Conservation (phyloP, 192 early-diverging fungal species). For the Mortierella hygrophila region DNA sequence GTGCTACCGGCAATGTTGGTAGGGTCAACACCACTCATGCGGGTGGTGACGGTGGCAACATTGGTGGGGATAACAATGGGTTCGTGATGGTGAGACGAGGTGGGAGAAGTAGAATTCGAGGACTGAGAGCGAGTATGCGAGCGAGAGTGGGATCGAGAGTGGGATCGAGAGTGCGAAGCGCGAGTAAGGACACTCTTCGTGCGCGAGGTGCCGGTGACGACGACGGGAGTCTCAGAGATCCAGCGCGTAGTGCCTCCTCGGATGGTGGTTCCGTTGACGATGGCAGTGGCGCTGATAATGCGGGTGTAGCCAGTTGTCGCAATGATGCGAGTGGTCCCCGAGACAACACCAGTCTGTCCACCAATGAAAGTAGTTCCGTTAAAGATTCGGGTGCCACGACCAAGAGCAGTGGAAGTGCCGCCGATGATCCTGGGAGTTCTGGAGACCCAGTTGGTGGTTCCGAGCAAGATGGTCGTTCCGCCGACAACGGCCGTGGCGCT, state of each 20-base stretch:
- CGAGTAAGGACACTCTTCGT: neutral
- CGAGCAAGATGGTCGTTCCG: conserved; percentile 6
- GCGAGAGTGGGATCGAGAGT: neutral
- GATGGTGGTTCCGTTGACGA: conserved; percentile 19
- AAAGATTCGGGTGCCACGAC: neutral
- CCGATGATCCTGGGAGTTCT: conserved; percentile 6
- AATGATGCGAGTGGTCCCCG: conserved; percentile 5
- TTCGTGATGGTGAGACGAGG: neutral
- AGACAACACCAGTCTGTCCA: conserved; percentile 16
- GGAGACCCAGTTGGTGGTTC: conserved; percentile 19
- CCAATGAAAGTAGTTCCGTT: conserved; percentile 13
- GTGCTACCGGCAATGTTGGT: neutral
- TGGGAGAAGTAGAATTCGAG: neutral
- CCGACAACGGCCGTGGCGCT: conserved; percentile 8
- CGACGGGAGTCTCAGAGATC: conserved; percentile 16
- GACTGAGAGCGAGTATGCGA: neutral
- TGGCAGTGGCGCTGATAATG: conserved; percentile 12
- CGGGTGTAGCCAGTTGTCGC: conserved; percentile 10
- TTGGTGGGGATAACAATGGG: neutral
- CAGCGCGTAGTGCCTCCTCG: conserved; percentile 13
- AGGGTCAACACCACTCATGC: neutral
- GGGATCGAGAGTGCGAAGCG: too few species aligned
- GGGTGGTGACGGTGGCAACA: neutral
- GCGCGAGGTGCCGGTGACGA: conserved; percentile 2
- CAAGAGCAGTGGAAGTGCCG: neutral